Base-by-base conservation (phyloP, 345 rosid genomes). In the Hibiscus syriacus region DNA sequence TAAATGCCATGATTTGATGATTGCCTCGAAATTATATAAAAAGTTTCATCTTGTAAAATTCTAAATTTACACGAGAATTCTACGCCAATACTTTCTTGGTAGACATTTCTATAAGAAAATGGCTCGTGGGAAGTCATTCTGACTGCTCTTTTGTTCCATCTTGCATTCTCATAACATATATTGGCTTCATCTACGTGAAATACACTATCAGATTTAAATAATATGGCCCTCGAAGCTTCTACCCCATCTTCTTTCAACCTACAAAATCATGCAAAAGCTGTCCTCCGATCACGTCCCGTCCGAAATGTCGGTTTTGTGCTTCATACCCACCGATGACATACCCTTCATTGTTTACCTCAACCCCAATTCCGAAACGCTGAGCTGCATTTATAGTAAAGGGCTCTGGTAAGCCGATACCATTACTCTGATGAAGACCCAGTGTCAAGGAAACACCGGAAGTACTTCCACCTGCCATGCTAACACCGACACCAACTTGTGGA, bases 181-280 rank as follows among this genome's bases (percentile, higher is more conserved):
- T 45, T 49, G 66, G 52, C 57, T 57, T 32, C 22, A 29, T 54
- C 53, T 41, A 55, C 17, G 55, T 30, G 55, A 26, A 72, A 19
- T 4, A 46, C 16, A 32, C 30, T 36, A 69, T 50, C 45, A 36
- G 36, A 57, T 54, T 34, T 6, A 16, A n/a, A 61, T 55, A n/a
- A 55, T 66, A n/a, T n/a, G n/a, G n/a, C 10, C 4, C 50, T 14
- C 16, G 1, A 5, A 14, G 6, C 20, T 11, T 45, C n/a, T n/a
- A n/a, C n/a, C n/a, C n/a, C n/a, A n/a, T n/a, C n/a, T n/a, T n/a
- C 32, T 55, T 16, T 87, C 84, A 90, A 43, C 97, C 97, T 34
- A 90, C 97, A 74, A 87, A 90, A 77, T 93, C 90, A 75, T 85
- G 96, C 78, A 93, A 80, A 61, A 93, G 89, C 78, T 90, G 98